Conservation (phyloP, 768 basidiomycete species). For the Tricholoma terreum region DNA sequence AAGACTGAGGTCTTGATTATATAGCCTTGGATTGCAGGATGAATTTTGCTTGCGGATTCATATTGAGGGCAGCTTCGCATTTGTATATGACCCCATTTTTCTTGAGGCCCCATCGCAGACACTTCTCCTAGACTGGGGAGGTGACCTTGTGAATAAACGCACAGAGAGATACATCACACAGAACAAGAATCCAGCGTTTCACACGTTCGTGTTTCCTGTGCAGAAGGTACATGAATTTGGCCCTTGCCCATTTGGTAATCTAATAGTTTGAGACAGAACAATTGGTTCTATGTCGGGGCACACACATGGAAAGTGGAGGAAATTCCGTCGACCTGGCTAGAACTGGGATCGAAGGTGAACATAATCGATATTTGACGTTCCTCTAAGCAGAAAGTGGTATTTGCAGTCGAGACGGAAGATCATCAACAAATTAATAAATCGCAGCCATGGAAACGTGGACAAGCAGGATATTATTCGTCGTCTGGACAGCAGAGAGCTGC, state of each 20-base stretch:
- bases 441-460: conserved; percentile 29
- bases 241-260: not conserved
- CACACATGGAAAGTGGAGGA: conserved; percentile 38
- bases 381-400: conserved; percentile 6
- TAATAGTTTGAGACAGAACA: conserved; percentile 28
- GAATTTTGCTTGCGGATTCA: conserved; percentile 44
- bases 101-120: conserved; percentile 44
- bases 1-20: conserved; percentile 1
- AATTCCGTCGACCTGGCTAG: conserved; percentile 33
- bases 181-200: conserved; percentile 29
- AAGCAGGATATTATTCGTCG: conserved; percentile 32
- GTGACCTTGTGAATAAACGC: conserved; percentile 27
- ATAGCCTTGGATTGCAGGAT: conserved; percentile 32
- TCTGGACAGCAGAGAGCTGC: conserved; percentile 40
- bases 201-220: conserved; percentile 49
- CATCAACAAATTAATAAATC: conserved; percentile 31
- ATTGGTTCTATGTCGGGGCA: conserved; percentile 53
- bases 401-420: conserved; percentile 32
- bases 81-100: conserved; percentile 54
- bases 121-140: conserved; percentile 55
- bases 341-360: conserved; percentile 35
- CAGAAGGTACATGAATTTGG: conserved; percentile 36
- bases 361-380: not conserved
- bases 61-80: conserved; percentile 38
- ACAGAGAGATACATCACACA: conserved; percentile 34